Percentiles rank a stretch among this genome's conserved stretches.
phyloP scores from a whole-genome alignment of 148 eudicot species.

The Agrostemma githago region DNA sequence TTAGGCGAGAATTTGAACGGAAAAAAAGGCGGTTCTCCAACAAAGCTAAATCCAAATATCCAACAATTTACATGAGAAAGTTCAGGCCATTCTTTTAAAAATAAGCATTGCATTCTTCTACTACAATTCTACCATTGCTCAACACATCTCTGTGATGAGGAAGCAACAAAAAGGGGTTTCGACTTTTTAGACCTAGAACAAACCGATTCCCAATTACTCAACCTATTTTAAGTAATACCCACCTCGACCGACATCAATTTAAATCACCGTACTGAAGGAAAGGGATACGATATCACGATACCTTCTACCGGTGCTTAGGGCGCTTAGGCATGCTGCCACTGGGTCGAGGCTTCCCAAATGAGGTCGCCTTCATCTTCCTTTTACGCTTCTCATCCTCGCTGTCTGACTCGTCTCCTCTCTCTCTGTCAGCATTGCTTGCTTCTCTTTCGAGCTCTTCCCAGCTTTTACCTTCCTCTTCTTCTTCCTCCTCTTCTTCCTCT shows the following conservation, averaged over 20 bases:
- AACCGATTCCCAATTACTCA: slow-evolving; percentile 19
- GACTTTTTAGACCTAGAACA: slow-evolving; percentile 13
- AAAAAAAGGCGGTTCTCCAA: background rate
- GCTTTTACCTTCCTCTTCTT: slow-evolving; percentile 81
- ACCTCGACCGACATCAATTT: slow-evolving; percentile 19
- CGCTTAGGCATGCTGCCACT: slow-evolving; percentile 48
- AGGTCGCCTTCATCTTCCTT: slow-evolving; percentile 60
- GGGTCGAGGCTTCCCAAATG: slow-evolving; percentile 65
- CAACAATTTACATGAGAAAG: slow-evolving; percentile 28
- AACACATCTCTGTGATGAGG: background rate
- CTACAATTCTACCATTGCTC: slow-evolving; percentile 4
- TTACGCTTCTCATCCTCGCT: slow-evolving; percentile 86
- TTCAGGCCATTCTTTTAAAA: slow-evolving; percentile 9
- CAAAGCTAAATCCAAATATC: slow-evolving; percentile 23
- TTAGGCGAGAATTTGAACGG: background rate
- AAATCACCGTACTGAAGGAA: slow-evolving; percentile 13
- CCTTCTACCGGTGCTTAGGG: slow-evolving; percentile 52
- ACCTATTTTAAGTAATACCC: slow-evolving; percentile 18
- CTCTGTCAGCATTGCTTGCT: slow-evolving; percentile 85
- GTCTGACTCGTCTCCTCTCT: slow-evolving; percentile 79
- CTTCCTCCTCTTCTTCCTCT: slow-evolving; percentile 61
- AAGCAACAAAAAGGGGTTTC: slow-evolving; percentile 3
- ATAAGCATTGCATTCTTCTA: slow-evolving; percentile 9
- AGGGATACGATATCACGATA: background rate
- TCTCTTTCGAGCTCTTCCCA: slow-evolving; percentile 99